These are phyloP conservation scores for Camelina laxa DNA, from an alignment of 345 rosid genomes.

Conservation along the genomic window DNA sequence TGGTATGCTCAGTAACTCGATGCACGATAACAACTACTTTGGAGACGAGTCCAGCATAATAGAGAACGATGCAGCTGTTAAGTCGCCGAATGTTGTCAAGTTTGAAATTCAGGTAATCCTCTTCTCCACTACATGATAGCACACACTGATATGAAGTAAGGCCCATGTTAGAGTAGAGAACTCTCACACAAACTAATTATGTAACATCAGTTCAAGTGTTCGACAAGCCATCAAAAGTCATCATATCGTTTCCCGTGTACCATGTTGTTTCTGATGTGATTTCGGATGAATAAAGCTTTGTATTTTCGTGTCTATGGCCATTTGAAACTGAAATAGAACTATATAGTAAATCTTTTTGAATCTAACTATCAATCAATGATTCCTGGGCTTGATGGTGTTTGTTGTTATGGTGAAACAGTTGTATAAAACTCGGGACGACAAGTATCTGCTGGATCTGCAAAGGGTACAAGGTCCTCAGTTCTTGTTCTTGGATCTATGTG, in stretches of 20 bases:
- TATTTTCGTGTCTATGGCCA: background rate
- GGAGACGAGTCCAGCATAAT: constrained; percentile 73
- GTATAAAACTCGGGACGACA: constrained; percentile 80
- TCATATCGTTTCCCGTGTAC: background rate
- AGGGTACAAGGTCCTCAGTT: constrained; percentile 77
- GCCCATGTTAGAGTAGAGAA: too few species aligned
- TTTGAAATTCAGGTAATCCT: constrained; percentile 48
- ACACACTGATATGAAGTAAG: background rate
- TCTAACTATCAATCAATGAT: background rate
- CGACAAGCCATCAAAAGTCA: background rate
- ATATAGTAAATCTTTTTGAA: background rate
- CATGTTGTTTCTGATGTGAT: background rate
- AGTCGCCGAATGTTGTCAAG: constrained; percentile 70
- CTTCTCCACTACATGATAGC: constrained; percentile 11
- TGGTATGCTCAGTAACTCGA: constrained; percentile 67
- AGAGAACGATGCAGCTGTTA: constrained; percentile 55
- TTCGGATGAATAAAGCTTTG: background rate
- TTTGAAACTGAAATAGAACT: background rate
- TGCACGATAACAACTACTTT: constrained; percentile 59
- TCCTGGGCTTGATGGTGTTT: background rate
- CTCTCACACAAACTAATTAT: too few species aligned
- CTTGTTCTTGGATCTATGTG: constrained; percentile 86
- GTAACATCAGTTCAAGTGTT: too few species aligned
- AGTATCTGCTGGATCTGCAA: constrained; percentile 80
- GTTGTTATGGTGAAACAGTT: constrained; percentile 52